phyloP scores from a whole-genome alignment of 148 eudicot genomes.

The Suaeda aralocaspica region DNA sequence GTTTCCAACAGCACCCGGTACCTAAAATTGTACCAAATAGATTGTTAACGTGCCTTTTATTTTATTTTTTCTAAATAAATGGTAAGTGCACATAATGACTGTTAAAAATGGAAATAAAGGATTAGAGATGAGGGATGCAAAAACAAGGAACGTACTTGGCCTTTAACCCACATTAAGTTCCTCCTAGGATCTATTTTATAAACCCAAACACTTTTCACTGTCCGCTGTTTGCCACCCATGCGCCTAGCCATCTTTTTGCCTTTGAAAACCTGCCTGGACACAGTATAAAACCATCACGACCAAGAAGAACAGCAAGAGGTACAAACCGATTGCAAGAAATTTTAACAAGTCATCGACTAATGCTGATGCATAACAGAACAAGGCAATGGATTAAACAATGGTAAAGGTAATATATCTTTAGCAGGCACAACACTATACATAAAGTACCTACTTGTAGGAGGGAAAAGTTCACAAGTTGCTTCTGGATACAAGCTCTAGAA shows the following conservation, averaged over 20 bases:
- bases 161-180: conserved; percentile 90
- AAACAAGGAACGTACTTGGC: conserved; percentile 69
- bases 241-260: conserved; percentile 93
- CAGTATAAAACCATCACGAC: conserved; percentile 9
- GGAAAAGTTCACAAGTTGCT: neutral
- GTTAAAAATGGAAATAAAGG: neutral
- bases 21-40: conserved; percentile 35
- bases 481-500: neutral
- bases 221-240: conserved; percentile 74
- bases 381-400: neutral
- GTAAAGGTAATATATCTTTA: neutral
- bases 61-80: neutral
- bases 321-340: neutral
- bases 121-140: conserved; percentile 3
- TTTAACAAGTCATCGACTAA: neutral
- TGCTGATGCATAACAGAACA: neutral
- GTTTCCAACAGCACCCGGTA: conserved; percentile 84
- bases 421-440: neutral
- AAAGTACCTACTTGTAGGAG: neutral
- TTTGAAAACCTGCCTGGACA: conserved; percentile 56
- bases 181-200: conserved; percentile 86
- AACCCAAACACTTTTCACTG: conserved; percentile 87
- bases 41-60: neutral
- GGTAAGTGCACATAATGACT: neutral
- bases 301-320: neutral